Evolutionary conservation across 2,329 filamentous ascomycete genomes (phyloP), one percentile per base, ranked within the genome.

Genomic region (Exophiala mesophila): DNA sequence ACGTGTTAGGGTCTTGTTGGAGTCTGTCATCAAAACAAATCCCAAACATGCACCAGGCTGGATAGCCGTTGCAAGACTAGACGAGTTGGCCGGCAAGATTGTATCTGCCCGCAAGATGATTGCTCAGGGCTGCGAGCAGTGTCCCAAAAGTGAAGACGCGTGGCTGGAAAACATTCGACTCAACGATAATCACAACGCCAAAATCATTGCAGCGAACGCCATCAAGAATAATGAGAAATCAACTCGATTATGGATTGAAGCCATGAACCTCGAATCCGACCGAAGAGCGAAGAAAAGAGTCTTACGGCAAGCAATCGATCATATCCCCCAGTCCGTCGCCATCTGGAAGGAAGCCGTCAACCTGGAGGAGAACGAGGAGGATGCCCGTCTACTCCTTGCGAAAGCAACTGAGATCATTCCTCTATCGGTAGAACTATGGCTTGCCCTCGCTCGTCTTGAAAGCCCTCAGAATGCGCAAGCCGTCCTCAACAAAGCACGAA

Each of bases 321-420:
- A 95, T 58, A 85, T 96, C 29, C 89, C 89, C 1, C 88, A 95
- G 59, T 97, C 90, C 0, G 92, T 97, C 35, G 83, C 86, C 30
- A 76, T 98, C n/a, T 98, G 92, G 92, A 98, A 97, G 62, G 88
- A 94, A 61, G 84, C 90, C 4, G 90, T 98, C 50, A 97, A 97
- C 55, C 70, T 97, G 41, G 92, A 97, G 59, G 90, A 96, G 58
- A 84, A 95, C 55, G 78, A 85, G 0, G 84, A 83, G 20, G 88
- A 96, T 67, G 94, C 94, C 3, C 82, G 83, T 49, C 71, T 98
- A 42, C 74, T 98, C 41, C 77, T 98, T 34, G 89, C 88, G 35
- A 96, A 96, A 66, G 94, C 94, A 1, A 94, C 89, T 0, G 89
- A 98, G 57, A 84, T 96, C 44, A 94, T 98, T 42, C 90, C 90